These are phyloP conservation scores for Thraustotheca clavata DNA, from an alignment of 352 stramenopile genomes.

Conservation along the genomic window DNA sequence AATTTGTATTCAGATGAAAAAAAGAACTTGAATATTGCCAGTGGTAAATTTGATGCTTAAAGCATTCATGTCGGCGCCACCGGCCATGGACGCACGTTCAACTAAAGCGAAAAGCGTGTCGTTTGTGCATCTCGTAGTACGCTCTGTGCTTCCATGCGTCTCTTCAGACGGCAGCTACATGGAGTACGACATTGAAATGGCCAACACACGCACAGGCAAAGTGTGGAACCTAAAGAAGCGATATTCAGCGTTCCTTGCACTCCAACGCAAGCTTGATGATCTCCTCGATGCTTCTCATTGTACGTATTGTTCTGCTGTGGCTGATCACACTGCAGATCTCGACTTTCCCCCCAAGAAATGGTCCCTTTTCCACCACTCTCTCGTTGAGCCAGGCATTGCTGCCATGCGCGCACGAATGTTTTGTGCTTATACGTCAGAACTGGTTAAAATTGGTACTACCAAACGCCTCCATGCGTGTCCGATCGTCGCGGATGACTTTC, in stretches of 20 bases:
- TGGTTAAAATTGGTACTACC: slow-evolving; percentile 1
- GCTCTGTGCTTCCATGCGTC: slow-evolving; percentile 1
- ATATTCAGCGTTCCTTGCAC: slow-evolving; percentile 14
- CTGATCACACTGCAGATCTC: background rate
- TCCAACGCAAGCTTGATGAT: slow-evolving; percentile 1
- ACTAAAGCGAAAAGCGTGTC: background rate
- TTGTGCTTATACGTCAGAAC: background rate
- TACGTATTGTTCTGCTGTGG: background rate
- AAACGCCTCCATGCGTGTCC: slow-evolving; percentile 3
- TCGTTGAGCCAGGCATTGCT: background rate
- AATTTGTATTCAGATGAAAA: too few species aligned
- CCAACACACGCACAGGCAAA: slow-evolving; percentile 5
- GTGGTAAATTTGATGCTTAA: too few species aligned
- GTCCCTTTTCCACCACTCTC: background rate
- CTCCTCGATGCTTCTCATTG: slow-evolving; percentile 3
- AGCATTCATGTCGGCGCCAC: background rate
- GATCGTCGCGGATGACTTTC: background rate
- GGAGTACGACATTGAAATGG: slow-evolving; percentile 20
- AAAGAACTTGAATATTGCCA: too few species aligned
- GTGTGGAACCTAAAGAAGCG: slow-evolving; percentile 17
- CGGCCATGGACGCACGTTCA: background rate
- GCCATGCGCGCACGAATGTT: slow-evolving; percentile 12
- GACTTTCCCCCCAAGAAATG: slow-evolving; percentile 18
- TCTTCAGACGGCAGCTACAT: background rate
- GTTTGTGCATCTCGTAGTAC: slow-evolving; percentile 15